phyloP scores from a whole-genome alignment of 345 rosid species.

The Sonneratia caseolaris region DNA sequence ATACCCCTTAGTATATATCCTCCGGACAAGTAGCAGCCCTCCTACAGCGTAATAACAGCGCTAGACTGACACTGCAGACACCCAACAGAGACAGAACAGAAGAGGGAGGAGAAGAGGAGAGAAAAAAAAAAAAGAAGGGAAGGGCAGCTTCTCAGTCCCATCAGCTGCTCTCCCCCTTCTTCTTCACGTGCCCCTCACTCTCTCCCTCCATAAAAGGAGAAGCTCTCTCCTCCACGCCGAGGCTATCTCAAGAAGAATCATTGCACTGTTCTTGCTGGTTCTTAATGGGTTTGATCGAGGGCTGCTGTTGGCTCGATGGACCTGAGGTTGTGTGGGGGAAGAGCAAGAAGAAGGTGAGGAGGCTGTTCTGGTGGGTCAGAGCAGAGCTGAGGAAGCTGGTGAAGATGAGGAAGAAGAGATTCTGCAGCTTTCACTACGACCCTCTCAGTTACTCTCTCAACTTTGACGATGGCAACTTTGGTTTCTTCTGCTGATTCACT shows the following conservation, averaged over 20 bases:
- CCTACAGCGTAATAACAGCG: background rate
- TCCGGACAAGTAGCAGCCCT: background rate
- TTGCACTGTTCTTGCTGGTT: background rate
- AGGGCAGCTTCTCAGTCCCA: background rate
- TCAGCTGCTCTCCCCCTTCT: background rate
- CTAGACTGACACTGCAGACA: background rate
- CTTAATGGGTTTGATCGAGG: background rate
- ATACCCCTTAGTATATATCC: background rate
- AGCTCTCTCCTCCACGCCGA: background rate
- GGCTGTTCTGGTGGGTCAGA: slow-evolving; percentile 48
- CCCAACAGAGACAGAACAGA: background rate
- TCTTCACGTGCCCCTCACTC: background rate
- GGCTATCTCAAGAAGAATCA: too few species aligned
- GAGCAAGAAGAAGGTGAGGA: slow-evolving; percentile 49
- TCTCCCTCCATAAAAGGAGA: background rate
- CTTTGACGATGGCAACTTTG: slow-evolving; percentile 66
- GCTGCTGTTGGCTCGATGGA: background rate
- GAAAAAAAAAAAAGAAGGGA: background rate
- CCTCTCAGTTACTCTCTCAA: slow-evolving; percentile 74
- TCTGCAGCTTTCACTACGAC: slow-evolving; percentile 51
- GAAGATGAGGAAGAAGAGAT: slow-evolving; percentile 23
- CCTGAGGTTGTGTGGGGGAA: background rate
- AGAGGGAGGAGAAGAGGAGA: background rate
- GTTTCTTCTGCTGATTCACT: slow-evolving; percentile 41
- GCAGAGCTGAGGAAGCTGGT: slow-evolving; percentile 40